Conservation (phyloP, 495 filamentous ascomycete genomes). For the Annulohypoxylon bovei region DNA sequence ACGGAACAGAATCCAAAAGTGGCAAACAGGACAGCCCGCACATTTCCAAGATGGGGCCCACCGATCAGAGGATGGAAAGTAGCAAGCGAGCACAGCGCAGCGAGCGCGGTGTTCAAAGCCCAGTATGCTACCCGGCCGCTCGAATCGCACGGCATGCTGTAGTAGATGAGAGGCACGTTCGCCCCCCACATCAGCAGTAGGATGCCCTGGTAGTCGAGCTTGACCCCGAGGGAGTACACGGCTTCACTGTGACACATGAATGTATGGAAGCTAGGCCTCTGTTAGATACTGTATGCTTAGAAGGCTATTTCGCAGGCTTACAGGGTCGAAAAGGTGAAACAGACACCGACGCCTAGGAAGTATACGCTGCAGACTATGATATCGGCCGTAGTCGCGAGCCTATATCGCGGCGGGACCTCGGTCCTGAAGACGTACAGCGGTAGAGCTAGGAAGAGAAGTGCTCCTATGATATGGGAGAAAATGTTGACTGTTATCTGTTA, state of each 20-base stretch:
- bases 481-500: conserved; percentile 58
- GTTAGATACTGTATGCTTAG: conserved; percentile 6
- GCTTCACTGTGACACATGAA: conserved; percentile 59
- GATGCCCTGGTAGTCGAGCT: conserved; percentile 64
- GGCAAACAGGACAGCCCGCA: conserved; percentile 54
- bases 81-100: conserved; percentile 46
- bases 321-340: conserved; percentile 61
- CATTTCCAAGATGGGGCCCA: conserved; percentile 48
- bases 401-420: conserved; percentile 45
- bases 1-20: conserved; percentile 55
- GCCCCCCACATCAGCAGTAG: conserved; percentile 64
- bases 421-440: conserved; percentile 53
- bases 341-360: conserved; percentile 61
- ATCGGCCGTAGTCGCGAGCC: conserved; percentile 49
- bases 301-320: conserved; percentile 13
- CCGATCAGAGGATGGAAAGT: conserved; percentile 53
- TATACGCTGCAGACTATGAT: conserved; percentile 57
- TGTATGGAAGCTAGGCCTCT: conserved; percentile 55
- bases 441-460: conserved; percentile 54
- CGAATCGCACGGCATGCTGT: conserved; percentile 57
- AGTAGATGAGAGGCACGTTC: conserved; percentile 62
- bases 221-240: conserved; percentile 51
- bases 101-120: conserved; percentile 46
- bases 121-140: conserved; percentile 53
- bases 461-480: conserved; percentile 60